A percentile compares a stretch with the other conserved stretches of the same genome.
Conservation (phyloP, 495 filamentous ascomycete species). For the Daldinia loculata region DNA sequence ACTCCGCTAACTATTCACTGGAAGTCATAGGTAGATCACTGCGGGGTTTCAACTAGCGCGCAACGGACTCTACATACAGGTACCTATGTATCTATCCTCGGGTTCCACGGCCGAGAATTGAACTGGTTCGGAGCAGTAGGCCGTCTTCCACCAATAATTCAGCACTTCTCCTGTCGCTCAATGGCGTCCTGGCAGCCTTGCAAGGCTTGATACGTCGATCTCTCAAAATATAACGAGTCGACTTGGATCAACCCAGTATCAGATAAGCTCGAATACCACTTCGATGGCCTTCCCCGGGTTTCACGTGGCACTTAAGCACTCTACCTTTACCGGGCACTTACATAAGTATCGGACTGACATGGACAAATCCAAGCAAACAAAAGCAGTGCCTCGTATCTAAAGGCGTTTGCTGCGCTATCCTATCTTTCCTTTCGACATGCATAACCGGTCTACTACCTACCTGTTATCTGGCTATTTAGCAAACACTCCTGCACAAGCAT, state of each 20-base stretch:
- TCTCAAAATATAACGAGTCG: slow-evolving; percentile 13
- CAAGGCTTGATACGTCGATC: slow-evolving; percentile 29
- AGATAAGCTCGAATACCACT: slow-evolving; percentile 4
- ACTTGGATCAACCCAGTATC: slow-evolving; percentile 16
- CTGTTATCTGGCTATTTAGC: background rate
- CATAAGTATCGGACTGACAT: background rate
- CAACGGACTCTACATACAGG: background rate
- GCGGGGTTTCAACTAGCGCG: background rate
- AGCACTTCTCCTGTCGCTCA: slow-evolving; percentile 15
- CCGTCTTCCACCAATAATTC: slow-evolving; percentile 19
- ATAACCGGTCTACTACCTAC: background rate
- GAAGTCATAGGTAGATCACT: background rate
- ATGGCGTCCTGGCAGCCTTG: slow-evolving; percentile 1
- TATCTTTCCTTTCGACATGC: slow-evolving; percentile 3
- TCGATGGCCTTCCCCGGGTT: slow-evolving; percentile 16
- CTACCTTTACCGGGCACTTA: background rate
- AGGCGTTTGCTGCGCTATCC: background rate
- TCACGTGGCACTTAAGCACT: slow-evolving; percentile 10
- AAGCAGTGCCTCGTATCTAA: background rate
- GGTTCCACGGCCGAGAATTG: background rate
- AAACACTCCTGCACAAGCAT: slow-evolving; percentile 1
- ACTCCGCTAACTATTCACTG: background rate
- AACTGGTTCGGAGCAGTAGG: background rate
- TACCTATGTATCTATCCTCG: background rate
- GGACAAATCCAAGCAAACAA: background rate